Base-by-base conservation (phyloP, 129 eudicot species). In the Tagetes erecta region DNA sequence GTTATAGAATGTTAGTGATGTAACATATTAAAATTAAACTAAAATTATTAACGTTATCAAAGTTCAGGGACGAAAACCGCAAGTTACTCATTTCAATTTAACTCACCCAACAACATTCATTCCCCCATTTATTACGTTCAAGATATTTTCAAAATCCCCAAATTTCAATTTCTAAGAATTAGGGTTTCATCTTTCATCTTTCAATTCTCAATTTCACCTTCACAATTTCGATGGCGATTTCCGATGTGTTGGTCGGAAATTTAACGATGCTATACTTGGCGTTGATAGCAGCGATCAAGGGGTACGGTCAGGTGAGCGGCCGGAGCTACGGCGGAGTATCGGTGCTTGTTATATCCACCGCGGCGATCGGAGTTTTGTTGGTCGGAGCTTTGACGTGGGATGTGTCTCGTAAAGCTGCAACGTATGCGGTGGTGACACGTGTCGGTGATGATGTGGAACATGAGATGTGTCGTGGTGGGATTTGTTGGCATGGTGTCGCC, bases 401-500 rank as follows among this genome's bases (percentile, higher is more conserved):
- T 46, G 89, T 91, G 8, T 87, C 94, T 3, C 89, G 97, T 34
- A 91, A 91, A 78, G 97, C 86, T 47, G 74, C 89, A 66, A 69
- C 74, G 57, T 77, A 77, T 37, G 76, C 59, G 41, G 81, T 76
- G 80, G 71, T 83, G 67, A 44, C 73, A 59, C 76, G 84, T 67
- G 79, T 13, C 64, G 59, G 75, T 34, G 77, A 59, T 73, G 75
- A 68, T 7, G 82, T 63, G 76, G 83, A 73, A 13, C 89, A 82
- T 60, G 87, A 76, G 70, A 82, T 86, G 83, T 91, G 97, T 75
- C 86, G 97, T 30, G 97, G 97, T 51, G 97, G 97, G n/a, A 91
- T 88, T 40, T 91, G 97, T 53, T 91, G 95, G 97, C 97, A 91
- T 76, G 97, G 97, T 9, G 95, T 87, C 38, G 91, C 97, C 50